Evolutionary conservation across 192 early-diverging fungal species (phyloP), one percentile per base, ranked within the genome.

Genomic region (Coemansia sp.): DNA sequence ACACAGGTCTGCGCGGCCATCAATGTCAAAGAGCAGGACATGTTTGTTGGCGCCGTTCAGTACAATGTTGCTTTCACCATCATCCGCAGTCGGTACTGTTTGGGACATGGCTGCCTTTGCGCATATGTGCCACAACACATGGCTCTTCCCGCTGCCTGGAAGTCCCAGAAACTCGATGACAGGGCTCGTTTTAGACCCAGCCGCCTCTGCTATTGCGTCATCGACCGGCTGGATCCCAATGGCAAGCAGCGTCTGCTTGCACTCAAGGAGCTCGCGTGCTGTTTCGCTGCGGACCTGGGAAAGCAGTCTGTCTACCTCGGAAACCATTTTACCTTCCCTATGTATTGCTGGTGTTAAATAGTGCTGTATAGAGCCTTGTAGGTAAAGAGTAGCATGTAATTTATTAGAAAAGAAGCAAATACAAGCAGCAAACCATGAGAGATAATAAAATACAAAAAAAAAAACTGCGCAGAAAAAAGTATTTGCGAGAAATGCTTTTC

Each of bases 131-230:
- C 67, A 73, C 15, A 74, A 56, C 20, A 56, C 35, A 21, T 80
- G 78, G 1, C 69, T 80, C 35, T 80, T 80, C 58, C 78, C 78
- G 49, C 78, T 75, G 39, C 69, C 78, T 5, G 78, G 51, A 23
- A 33, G 21, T 1, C 78, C 78, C 12, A 67, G 58, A 3, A 71
- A 72, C 60, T 81, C 78, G 16, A 81, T 43, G 15, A 81, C 68
- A 1, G 42, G 25, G 2, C 30, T 20, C 4, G 23, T 23, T 20
- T 46, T 6, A 12, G 25, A 10, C 43, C 18, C 13, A 33, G 63
- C 61, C 3, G 45, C 71, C 23, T 40, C 49, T 60, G 71, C 72
- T 13, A 81, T 33, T 0, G 66, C 56, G 6, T 53, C 61, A 2
- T 75, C 51, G 25, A 69, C 66, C 0, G 72, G 74, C 16, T 18